Conservation (phyloP, 805 yeast genomes). For the Saccharomyces mikatae region DNA sequence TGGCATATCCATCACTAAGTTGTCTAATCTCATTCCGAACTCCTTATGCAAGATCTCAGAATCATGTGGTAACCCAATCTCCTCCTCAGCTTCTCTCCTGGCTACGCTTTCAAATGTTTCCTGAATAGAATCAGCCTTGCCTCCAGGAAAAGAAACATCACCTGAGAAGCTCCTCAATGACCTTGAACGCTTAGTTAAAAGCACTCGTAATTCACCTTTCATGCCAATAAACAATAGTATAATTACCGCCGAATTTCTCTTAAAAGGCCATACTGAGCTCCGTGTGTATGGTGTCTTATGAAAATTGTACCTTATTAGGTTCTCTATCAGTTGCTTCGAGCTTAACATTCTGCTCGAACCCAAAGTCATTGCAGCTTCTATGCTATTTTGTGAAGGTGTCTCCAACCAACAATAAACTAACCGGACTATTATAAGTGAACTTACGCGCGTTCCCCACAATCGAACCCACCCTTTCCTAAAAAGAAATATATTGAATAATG, state of each 20-base stretch:
- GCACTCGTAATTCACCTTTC: constrained; percentile 67
- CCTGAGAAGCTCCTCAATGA: constrained; percentile 71
- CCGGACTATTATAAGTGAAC: background rate
- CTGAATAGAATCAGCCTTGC: constrained; percentile 65
- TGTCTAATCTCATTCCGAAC: constrained; percentile 53
- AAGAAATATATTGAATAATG: background rate
- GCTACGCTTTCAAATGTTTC: constrained; percentile 68
- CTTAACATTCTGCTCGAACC: constrained; percentile 9
- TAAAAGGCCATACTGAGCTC: constrained; percentile 59
- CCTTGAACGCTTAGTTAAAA: constrained; percentile 71
- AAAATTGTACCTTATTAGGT: constrained; percentile 12
- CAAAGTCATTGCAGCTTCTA: background rate
- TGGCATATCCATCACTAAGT: constrained; percentile 53
- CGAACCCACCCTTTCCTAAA: background rate
- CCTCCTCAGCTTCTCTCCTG: constrained; percentile 79
- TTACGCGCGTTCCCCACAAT: background rate
- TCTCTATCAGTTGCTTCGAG: constrained; percentile 15
- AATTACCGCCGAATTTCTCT: constrained; percentile 73
- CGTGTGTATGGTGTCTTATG: constrained; percentile 2
- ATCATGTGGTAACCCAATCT: constrained; percentile 60
- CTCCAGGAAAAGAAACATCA: constrained; percentile 90
- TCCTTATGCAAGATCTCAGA: constrained; percentile 37
- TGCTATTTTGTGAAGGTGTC: background rate
- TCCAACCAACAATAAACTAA: background rate
- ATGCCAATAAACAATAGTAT: constrained; percentile 63